These are phyloP conservation scores for Ophiostoma pallidulum DNA, from an alignment of 2,329 filamentous ascomycete genomes.

Conservation along the genomic window DNA sequence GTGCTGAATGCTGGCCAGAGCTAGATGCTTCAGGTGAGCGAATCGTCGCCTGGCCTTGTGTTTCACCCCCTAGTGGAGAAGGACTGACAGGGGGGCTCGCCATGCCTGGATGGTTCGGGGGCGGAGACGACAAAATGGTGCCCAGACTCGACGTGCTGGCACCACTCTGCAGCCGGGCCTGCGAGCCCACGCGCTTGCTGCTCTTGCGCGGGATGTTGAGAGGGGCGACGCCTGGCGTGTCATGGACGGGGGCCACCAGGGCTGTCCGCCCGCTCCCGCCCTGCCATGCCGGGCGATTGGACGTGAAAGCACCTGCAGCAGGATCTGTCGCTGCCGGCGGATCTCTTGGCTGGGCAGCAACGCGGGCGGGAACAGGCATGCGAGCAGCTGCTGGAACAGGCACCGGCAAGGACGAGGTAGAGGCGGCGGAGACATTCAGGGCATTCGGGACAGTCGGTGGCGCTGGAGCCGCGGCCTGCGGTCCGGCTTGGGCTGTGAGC, in stretches of 20 bases:
- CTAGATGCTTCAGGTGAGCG: constrained; percentile 30
- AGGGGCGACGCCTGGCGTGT: constrained; percentile 47
- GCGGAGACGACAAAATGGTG: constrained; percentile 1
- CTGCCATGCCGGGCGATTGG: constrained; percentile 54
- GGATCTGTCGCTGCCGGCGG: constrained; percentile 19
- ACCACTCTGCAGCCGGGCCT: constrained; percentile 16
- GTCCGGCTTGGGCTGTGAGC: too few species aligned
- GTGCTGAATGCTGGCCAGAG: constrained; percentile 22
- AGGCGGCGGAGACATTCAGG: too few species aligned
- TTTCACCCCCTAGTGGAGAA: constrained; percentile 22
- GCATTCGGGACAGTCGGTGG: too few species aligned
- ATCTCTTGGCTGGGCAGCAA: neutral
- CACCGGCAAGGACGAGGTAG: neutral
- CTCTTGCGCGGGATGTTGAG: constrained; percentile 45
- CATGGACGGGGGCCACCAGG: constrained; percentile 54
- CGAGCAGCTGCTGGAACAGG: neutral
- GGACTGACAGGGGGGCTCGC: constrained; percentile 25
- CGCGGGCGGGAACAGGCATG: neutral
- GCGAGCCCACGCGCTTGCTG: constrained; percentile 30
- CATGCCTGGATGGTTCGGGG: constrained; percentile 4
- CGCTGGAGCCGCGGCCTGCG: too few species aligned
- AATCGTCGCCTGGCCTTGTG: constrained; percentile 21
- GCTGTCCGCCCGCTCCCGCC: constrained; percentile 60
- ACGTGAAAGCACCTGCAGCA: constrained; percentile 27
- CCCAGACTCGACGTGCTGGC: constrained; percentile 3